Conservation (phyloP, 306 rosid species). For the Arachis stenosperma region DNA sequence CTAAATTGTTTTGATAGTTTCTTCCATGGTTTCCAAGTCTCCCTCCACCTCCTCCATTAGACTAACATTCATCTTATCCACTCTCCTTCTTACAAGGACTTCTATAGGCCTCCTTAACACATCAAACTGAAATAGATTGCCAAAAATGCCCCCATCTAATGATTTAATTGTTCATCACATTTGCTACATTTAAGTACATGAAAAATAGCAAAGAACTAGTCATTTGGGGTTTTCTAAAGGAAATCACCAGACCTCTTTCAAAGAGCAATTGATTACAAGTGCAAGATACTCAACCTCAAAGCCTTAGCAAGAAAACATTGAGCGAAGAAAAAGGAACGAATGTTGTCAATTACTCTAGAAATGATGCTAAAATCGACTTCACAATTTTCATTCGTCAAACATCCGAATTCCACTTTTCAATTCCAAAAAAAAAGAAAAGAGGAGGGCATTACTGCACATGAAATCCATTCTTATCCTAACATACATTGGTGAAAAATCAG, state of each 20-base stretch:
- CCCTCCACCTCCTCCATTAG: no score
- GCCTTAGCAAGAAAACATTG: neutral
- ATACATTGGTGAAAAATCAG: slow-evolving; percentile 7
- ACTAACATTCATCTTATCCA: no score
- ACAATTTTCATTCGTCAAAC: slow-evolving; percentile 8
- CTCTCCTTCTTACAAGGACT: no score
- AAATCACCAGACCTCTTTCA: slow-evolving; percentile 4
- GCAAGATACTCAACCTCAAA: neutral
- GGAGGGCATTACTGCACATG: neutral
- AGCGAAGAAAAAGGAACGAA: neutral
- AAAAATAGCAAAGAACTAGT: neutral
- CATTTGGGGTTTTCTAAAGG: neutral
- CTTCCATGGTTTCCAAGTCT: no score
- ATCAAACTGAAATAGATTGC: neutral
- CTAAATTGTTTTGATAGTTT: no score
- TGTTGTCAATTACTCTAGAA: neutral
- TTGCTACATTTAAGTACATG: neutral
- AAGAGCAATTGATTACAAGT: neutral
- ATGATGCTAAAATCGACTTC: neutral
- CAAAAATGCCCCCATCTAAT: slow-evolving; percentile 21
- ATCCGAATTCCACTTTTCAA: neutral
- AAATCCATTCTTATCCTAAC: neutral
- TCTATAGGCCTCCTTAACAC: no score
- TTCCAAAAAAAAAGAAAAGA: slow-evolving; percentile 30
- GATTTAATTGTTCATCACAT: neutral